Conservation (phyloP, 2,329 filamentous ascomycete genomes). For the Lachnellula subtilissima region DNA sequence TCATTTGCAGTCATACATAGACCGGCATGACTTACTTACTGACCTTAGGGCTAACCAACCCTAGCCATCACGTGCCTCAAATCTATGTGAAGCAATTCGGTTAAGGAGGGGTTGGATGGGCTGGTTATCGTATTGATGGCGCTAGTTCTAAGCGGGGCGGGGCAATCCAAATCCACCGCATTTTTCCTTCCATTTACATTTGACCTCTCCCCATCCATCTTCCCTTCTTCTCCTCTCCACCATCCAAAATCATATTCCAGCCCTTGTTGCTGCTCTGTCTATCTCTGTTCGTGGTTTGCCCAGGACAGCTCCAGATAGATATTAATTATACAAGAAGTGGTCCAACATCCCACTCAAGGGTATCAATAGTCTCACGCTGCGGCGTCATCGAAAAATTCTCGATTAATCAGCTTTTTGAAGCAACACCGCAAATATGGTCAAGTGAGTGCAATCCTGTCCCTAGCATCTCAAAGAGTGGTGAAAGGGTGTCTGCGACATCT, state of each 20-base stretch:
- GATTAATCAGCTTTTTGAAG: conserved; percentile 35
- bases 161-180: not conserved
- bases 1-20: not conserved
- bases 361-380: conserved; percentile 19
- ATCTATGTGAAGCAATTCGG: too few species aligned
- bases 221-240: conserved; percentile 15
- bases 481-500: conserved; percentile 1
- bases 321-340: conserved; percentile 17
- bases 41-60: too few species aligned
- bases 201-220: conserved; percentile 4
- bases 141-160: too few species aligned
- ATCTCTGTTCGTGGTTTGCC: conserved; percentile 22
- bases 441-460: conserved; percentile 62
- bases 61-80: too few species aligned
- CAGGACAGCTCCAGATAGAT: conserved; percentile 27
- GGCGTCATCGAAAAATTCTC: conserved; percentile 23
- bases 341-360: conserved; percentile 22
- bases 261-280: conserved; percentile 27
- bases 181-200: not conserved
- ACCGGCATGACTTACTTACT: too few species aligned
- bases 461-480: not conserved
- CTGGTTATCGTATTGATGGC: too few species aligned
- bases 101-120: too few species aligned
- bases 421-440: conserved; percentile 97
- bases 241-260: conserved; percentile 8